Conservation (phyloP, 225 moss, liverwort and hornwort species). For the Bryum argenteum region DNA sequence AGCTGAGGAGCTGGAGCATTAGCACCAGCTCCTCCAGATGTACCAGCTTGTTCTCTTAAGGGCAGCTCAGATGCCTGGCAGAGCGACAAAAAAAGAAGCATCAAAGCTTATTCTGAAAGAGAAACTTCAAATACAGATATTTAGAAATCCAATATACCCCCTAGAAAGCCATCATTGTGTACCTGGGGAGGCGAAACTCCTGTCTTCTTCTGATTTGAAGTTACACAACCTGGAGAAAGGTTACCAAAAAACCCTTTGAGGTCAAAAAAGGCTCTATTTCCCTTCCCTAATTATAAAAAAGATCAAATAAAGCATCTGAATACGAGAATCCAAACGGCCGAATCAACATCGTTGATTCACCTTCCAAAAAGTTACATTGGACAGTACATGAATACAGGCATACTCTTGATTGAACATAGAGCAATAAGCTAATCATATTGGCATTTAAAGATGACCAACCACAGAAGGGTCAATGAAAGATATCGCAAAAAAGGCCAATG, state of each 20-base stretch:
- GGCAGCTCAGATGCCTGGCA: conserved; percentile 55
- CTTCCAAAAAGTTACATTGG: not conserved
- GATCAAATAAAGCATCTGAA: not conserved
- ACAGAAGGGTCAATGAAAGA: not conserved
- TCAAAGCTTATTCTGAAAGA: conserved; percentile 17
- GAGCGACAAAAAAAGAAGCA: conserved; percentile 26
- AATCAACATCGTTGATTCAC: not conserved
- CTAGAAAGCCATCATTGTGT: conserved; percentile 12
- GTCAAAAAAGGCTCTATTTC: conserved; percentile 7
- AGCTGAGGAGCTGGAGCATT: conserved; percentile 25
- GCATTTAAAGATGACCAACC: not conserved
- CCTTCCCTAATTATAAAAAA: not conserved
- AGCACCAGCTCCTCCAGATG: conserved; percentile 34
- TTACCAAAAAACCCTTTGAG: conserved; percentile 1
- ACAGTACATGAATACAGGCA: not conserved
- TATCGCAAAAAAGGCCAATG: conserved; percentile 4
- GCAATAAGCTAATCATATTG: conserved; percentile 3
- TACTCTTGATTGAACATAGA: conserved; percentile 2
- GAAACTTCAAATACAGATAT: not conserved
- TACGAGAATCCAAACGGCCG: not conserved
- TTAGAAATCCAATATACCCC: conserved; percentile 8
- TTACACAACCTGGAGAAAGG: conserved; percentile 45
- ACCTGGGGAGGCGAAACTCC: conserved; percentile 44
- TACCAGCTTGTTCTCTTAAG: conserved; percentile 32
- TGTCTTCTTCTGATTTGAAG: conserved; percentile 37